A percentile compares a stretch with the other conserved stretches of the same genome.
phyloP scores from a whole-genome alignment of 441 rosid genomes.

The Jatropha multifida region DNA sequence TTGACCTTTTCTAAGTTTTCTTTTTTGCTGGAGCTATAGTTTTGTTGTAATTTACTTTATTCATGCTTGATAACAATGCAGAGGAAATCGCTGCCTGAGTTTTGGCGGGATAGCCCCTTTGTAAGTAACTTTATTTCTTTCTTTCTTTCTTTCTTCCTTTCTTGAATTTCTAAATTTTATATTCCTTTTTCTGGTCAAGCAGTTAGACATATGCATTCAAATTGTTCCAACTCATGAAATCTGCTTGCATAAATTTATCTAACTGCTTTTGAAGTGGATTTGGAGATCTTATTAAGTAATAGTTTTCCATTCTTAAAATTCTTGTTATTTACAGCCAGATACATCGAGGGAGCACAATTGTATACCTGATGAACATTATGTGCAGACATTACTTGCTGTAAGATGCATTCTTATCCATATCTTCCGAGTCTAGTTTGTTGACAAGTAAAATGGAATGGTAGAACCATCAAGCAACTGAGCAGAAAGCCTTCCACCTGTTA shows the following conservation, averaged over 20 bases:
- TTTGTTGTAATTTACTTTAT: constrained; percentile 11
- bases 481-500: not conserved
- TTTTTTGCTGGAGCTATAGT: constrained; percentile 3
- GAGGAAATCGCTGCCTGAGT: constrained; percentile 92
- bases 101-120: constrained; percentile 87
- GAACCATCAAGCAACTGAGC: not conserved
- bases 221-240: not conserved
- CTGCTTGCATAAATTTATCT: constrained; percentile 7
- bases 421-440: constrained; percentile 5
- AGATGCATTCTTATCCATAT: constrained; percentile 32
- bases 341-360: constrained; percentile 87
- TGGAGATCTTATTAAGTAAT: constrained; percentile 16
- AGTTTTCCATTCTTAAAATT: constrained; percentile 6
- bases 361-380: constrained; percentile 98
- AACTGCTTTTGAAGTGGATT: constrained; percentile 16
- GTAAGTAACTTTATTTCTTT: constrained; percentile 45
- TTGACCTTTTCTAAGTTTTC: not conserved
- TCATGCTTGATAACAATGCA: constrained; percentile 36
- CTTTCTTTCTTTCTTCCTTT: not conserved
- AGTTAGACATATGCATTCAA: not conserved
- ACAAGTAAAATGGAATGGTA: not conserved
- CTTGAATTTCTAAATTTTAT: not conserved
- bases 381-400: constrained; percentile 91
- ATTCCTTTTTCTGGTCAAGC: not conserved
- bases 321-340: constrained; percentile 58